Evolutionary conservation across 2,329 filamentous ascomycete genomes (phyloP).

Genomic region (Colletotrichum plurivorum): DNA sequence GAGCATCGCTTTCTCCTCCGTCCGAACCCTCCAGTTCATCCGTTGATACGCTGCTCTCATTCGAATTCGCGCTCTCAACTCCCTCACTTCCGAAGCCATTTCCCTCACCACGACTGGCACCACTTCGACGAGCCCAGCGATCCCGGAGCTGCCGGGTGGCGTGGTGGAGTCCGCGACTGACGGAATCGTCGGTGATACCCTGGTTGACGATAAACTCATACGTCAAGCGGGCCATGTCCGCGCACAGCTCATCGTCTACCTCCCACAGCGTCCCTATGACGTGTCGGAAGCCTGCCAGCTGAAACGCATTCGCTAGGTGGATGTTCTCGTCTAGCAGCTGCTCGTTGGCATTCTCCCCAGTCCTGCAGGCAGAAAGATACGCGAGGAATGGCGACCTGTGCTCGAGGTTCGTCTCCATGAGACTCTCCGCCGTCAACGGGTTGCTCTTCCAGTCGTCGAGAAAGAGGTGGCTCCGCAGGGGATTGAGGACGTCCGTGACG

Average conservation of each 20-base stretch:
- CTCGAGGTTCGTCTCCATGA: slow-evolving; percentile 41
- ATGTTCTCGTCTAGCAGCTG: slow-evolving; percentile 53
- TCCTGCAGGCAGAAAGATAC: slow-evolving; percentile 56
- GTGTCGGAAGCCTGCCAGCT: slow-evolving; percentile 56
- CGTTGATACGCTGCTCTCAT: background rate
- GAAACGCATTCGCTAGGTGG: slow-evolving; percentile 46
- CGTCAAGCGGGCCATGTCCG: slow-evolving; percentile 49
- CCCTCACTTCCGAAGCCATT: background rate
- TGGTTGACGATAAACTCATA: slow-evolving; percentile 16
- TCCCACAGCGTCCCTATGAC: slow-evolving; percentile 59
- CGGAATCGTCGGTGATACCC: slow-evolving; percentile 16
- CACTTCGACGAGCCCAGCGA: background rate
- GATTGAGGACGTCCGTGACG: slow-evolving; percentile 14
- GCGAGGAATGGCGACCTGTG: slow-evolving; percentile 49
- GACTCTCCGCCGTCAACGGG: slow-evolving; percentile 36
- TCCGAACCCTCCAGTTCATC: background rate
- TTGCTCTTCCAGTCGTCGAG: background rate
- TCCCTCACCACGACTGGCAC: background rate
- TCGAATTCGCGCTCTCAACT: background rate
- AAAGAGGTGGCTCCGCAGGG: slow-evolving; percentile 32
- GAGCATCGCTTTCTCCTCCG: background rate
- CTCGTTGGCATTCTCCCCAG: slow-evolving; percentile 44
- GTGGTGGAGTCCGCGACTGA: slow-evolving; percentile 30
- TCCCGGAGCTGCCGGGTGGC: background rate
- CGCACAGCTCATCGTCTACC: slow-evolving; percentile 49